phyloP scores from a whole-genome alignment of 495 filamentous ascomycete genomes.

The Penicillium odoratum region DNA sequence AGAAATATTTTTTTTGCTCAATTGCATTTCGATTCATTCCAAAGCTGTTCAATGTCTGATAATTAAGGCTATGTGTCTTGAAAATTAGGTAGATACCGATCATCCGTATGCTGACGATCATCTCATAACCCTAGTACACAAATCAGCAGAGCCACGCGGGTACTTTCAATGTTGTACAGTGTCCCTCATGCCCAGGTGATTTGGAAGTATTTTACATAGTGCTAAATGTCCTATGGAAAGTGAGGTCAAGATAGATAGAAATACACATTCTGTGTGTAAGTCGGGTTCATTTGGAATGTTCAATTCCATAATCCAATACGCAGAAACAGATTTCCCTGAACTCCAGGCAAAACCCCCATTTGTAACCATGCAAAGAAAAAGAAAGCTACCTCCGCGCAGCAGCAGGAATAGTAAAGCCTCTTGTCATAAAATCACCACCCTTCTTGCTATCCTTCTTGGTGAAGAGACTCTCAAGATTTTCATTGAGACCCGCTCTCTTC shows the following conservation, averaged over 20 bases:
- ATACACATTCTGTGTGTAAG: neutral
- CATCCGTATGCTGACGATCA: too few relatives aligned
- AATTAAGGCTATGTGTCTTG: too few relatives aligned
- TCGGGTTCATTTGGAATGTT: too few relatives aligned
- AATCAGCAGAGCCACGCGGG: too few relatives aligned
- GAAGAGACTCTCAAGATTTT: slow-evolving; percentile 71
- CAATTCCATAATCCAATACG: neutral
- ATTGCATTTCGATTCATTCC: slow-evolving; percentile 16
- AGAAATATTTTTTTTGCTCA: slow-evolving; percentile 21
- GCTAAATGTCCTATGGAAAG: too few relatives aligned
- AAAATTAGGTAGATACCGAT: too few relatives aligned
- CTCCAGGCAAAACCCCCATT: slow-evolving; percentile 7
- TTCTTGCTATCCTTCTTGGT: slow-evolving; percentile 55
- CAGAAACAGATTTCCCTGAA: neutral
- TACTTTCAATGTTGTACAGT: too few relatives aligned
- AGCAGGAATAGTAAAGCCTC: slow-evolving; percentile 66
- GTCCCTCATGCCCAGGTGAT: too few relatives aligned
- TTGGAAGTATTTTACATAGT: too few relatives aligned
- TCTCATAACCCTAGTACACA: too few relatives aligned
- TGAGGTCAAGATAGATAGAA: too few relatives aligned
- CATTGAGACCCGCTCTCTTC: slow-evolving; percentile 64
- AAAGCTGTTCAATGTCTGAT: too few relatives aligned
- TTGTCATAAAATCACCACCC: slow-evolving; percentile 72
- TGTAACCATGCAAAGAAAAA: slow-evolving; percentile 4
- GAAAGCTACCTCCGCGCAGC: slow-evolving; percentile 26